Evolutionary conservation across 2,329 filamentous ascomycete species (phyloP).

Genomic region (Colletotrichum horii): DNA sequence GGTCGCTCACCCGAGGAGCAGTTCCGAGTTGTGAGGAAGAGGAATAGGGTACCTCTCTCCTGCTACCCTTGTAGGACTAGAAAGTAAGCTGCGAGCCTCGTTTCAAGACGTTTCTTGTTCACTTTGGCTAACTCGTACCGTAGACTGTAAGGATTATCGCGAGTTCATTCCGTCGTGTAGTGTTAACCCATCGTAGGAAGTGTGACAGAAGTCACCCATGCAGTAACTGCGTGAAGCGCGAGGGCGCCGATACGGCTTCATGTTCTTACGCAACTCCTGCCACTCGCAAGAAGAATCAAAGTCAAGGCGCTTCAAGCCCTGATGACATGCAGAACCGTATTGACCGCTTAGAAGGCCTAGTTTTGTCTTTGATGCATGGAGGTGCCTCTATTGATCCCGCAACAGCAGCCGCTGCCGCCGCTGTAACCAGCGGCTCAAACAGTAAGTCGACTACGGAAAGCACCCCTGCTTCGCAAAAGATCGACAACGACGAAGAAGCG

Average conservation of each 20-base stretch:
- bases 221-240: slow-evolving; percentile 92
- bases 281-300: slow-evolving; percentile 75
- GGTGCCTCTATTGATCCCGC: slow-evolving; percentile 60
- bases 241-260: slow-evolving; percentile 78
- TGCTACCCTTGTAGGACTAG: slow-evolving; percentile 90
- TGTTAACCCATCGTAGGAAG: slow-evolving; percentile 66
- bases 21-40: slow-evolving; percentile 87
- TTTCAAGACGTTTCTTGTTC: slow-evolving; percentile 10
- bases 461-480: slow-evolving; percentile 45
- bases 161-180: not conserved
- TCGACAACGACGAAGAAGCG: slow-evolving; percentile 62
- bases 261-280: slow-evolving; percentile 83
- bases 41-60: slow-evolving; percentile 89
- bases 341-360: slow-evolving; percentile 89
- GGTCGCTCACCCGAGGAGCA: slow-evolving; percentile 81
- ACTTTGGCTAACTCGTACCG: slow-evolving; percentile 25
- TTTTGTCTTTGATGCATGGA: slow-evolving; percentile 92
- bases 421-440: slow-evolving; percentile 25
- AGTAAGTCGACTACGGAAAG: slow-evolving; percentile 44
- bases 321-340: slow-evolving; percentile 99
- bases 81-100: slow-evolving; percentile 67
- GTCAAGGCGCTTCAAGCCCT: slow-evolving; percentile 65
- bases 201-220: slow-evolving; percentile 92
- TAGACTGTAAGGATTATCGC: slow-evolving; percentile 39
- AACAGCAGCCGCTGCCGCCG: slow-evolving; percentile 34